Conservation (phyloP, 176 grass and related monocot species). For the Triticum timopheevii region DNA sequence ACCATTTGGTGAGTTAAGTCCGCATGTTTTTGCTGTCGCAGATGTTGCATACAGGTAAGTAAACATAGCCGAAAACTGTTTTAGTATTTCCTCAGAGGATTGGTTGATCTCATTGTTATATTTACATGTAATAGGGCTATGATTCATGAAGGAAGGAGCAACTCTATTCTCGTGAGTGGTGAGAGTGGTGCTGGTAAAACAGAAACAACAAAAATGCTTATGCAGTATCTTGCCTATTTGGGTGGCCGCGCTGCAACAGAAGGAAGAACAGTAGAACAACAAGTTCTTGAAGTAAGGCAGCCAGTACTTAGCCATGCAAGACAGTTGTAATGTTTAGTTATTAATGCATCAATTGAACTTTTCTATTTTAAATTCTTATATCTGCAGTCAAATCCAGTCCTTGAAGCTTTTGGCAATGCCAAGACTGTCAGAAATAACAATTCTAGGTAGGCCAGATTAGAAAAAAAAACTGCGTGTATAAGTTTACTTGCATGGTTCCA, state of each 20-base stretch:
- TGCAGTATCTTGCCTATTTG: constrained; percentile 96
- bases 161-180: constrained; percentile 97
- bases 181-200: constrained; percentile 99
- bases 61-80: not conserved
- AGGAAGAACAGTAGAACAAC: constrained; percentile 98
- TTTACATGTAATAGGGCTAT: constrained; percentile 71
- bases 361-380: constrained; percentile 32
- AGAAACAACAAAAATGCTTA: constrained; percentile 99
- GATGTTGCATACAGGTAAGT: constrained; percentile 90
- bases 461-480: constrained; percentile 8
- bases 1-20: constrained; percentile 94
- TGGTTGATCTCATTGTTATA: constrained; percentile 24
- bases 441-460: constrained; percentile 65
- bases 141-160: constrained; percentile 92
- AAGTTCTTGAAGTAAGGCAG: constrained; percentile 87
- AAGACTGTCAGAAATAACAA: constrained; percentile 99
- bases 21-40: constrained; percentile 97
- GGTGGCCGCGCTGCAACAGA: constrained; percentile 91
- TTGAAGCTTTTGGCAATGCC: constrained; percentile 99
- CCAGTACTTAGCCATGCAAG: constrained; percentile 13
- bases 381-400: constrained; percentile 97
- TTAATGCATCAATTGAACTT: constrained; percentile 26
- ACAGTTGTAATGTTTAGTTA: constrained; percentile 12
- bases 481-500: constrained; percentile 6
- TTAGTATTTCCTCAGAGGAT: not conserved